Base-by-base conservation (phyloP, 139 green algal species). In the Trebouxia sp. region DNA sequence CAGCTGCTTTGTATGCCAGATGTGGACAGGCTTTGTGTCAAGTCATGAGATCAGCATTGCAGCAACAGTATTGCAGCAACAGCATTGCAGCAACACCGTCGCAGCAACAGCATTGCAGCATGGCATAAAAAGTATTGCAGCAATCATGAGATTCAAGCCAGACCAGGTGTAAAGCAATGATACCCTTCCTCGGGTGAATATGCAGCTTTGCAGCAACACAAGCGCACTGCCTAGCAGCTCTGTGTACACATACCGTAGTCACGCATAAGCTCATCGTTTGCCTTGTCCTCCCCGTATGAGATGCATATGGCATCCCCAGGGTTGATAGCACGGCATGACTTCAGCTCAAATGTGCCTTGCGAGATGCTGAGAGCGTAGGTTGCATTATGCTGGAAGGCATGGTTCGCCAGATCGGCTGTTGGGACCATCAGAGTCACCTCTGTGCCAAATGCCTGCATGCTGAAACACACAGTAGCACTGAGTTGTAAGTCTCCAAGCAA, bases 301-400 rank as follows among this genome's bases (percentile, higher is more conserved):
- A 72, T 72, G 35, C 62, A 72, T 14, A 72, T 22, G 3, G 62
- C 62, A 35, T 72, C 32, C 20, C 62, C 32, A n/a, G 37, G 5
- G 5, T 72, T 72, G 11, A 72, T 30, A 30, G 62, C 5, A 2
- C 35, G 62, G 35, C 62, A 45, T 12, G 62, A 43, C 12, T 72
- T 72, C 62, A 72, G 35, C 62, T 72, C 62, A 45, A 72, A 72
- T 3, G 62, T 0, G 35, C 62, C 62, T 41, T 43, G 62, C 11
- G 62, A 42, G 12, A 35, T 35, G 11, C 62, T 24, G 5, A 72
- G 35, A 15, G 62, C 35, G 28, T 72, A 72, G 32, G 37, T 35
- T 14, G 62, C 42, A 15, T 72, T 72, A 0, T 72, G 35, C 62
- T 72, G 62, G 62, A 72, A 72, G 62, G 62, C 42, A n/a, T 72